Evolutionary conservation across 805 yeast species (phyloP).

Genomic region (Candida railenensis): DNA sequence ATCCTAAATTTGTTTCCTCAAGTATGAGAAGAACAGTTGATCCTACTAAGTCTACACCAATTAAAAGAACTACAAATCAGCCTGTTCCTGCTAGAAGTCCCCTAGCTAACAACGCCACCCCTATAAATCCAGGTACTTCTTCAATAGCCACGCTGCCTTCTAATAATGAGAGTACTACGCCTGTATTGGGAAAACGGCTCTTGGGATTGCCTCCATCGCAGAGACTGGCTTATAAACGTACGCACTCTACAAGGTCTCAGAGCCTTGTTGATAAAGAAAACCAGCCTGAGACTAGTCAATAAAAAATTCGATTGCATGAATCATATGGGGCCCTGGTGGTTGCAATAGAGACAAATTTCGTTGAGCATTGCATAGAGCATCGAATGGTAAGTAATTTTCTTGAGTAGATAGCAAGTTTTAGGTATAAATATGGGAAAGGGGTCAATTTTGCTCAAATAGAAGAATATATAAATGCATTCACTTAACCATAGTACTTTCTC

Average conservation of each 20-base stretch:
- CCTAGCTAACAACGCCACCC: neutral
- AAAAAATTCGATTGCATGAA: too few species aligned
- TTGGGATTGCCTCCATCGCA: conserved; percentile 35
- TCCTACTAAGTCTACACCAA: conserved; percentile 65
- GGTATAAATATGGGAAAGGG: too few species aligned
- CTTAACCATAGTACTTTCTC: too few species aligned
- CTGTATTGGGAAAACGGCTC: conserved; percentile 25
- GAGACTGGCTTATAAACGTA: conserved; percentile 22
- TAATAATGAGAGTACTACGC: conserved; percentile 2
- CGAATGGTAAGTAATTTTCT: too few species aligned
- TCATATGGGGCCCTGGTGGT: neutral
- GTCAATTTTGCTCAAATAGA: too few species aligned
- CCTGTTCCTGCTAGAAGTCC: conserved; percentile 3
- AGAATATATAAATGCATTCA: too few species aligned
- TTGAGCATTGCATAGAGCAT: too few species aligned
- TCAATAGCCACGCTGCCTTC: conserved; percentile 5
- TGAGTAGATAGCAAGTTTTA: too few species aligned
- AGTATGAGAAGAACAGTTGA: conserved; percentile 57
- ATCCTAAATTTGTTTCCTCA: conserved; percentile 50
- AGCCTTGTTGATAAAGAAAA: conserved; percentile 4
- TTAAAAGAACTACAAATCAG: conserved; percentile 28
- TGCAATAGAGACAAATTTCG: neutral
- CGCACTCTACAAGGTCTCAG: conserved; percentile 18
- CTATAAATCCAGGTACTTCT: neutral
- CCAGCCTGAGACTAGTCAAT: neutral